phyloP scores from a whole-genome alignment of 169 alveolate species.

The Blepharisma undulans region DNA sequence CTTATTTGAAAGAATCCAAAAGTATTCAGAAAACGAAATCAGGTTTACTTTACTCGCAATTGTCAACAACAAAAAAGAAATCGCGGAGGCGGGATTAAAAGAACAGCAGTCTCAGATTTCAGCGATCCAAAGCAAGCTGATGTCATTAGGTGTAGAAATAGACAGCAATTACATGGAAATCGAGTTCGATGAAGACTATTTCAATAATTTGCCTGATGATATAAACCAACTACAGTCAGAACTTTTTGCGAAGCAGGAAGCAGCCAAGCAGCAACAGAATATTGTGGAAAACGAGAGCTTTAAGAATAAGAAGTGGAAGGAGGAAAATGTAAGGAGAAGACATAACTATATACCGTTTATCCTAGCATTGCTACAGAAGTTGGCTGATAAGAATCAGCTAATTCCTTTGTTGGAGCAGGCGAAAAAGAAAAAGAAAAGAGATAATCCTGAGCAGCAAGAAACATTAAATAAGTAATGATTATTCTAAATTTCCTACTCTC shows the following conservation, averaged over 20 bases:
- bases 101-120: neutral
- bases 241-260: slow-evolving; percentile 39
- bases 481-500: neutral
- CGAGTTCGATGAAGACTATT: slow-evolving; percentile 39
- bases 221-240: slow-evolving; percentile 17
- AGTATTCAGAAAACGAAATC: slow-evolving; percentile 71
- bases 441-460: neutral
- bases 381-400: slow-evolving; percentile 75
- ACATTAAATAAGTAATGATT: neutral
- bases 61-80: slow-evolving; percentile 56
- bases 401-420: slow-evolving; percentile 66
- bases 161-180: slow-evolving; percentile 12
- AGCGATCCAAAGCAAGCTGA: slow-evolving; percentile 21
- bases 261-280: slow-evolving; percentile 34
- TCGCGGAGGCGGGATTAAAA: slow-evolving; percentile 35
- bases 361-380: slow-evolving; percentile 65
- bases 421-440: slow-evolving; percentile 43
- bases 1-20: slow-evolving; percentile 63
- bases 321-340: slow-evolving; percentile 82
- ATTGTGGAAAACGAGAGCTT: slow-evolving; percentile 47
- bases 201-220: slow-evolving; percentile 2
- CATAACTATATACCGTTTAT: slow-evolving; percentile 86
- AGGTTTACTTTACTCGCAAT: slow-evolving; percentile 82
- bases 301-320: slow-evolving; percentile 53
- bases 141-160: slow-evolving; percentile 12